Evolutionary conservation across 2,329 filamentous ascomycete species (phyloP), one percentile per base, ranked within the genome.

Genomic region (Monosporascus sp.): DNA sequence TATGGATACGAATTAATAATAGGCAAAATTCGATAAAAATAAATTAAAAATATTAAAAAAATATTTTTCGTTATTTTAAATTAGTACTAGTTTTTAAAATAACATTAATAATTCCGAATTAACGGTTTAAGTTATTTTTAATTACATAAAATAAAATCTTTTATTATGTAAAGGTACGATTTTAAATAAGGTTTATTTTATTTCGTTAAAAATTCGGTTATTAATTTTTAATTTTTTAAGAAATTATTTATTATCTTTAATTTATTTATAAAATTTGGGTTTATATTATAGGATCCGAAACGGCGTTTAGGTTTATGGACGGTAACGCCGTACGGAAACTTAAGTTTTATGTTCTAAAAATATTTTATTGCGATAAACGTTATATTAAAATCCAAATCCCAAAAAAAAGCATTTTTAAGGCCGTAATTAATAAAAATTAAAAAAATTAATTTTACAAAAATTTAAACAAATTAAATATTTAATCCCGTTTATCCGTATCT

Each of bases 101-200:
- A 2, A n/a, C 48, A 44, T 37, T 54, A n/a, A 0, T 1, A 6
- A 48, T 54, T 18, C 43, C 43, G 17, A 48, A 48, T 22, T n/a
- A 44, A 44, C 52, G 52, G 18, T 24, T 7, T 48, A 9, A 18
- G 22, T 26, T 54, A 18, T 5, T 41, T 22, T 24, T 54, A 18
- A 44, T n/a, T 26, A 51, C n/a, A 7, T 54, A 15, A 18, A 54
- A 54, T 9, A 54, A 54, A 9, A 54, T 54, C 26, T 37, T 54
- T 3, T 14, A 48, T 37, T 43, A 15, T 31, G 44, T 48, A 5
- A 26, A 54, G 44, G 35, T 54, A 31, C 31, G 31, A 5, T 3
- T 31, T 9, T 9, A 5, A 31, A 2, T 2, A 11, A 2, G 1
- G 28, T 1, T 31, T 11, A 31, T 3, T 11, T 9, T 9, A 3